These are phyloP conservation scores for Cryptococcus wingfieldii DNA, from an alignment of 1,284 basidiomycete species.

Conservation along the genomic window DNA sequence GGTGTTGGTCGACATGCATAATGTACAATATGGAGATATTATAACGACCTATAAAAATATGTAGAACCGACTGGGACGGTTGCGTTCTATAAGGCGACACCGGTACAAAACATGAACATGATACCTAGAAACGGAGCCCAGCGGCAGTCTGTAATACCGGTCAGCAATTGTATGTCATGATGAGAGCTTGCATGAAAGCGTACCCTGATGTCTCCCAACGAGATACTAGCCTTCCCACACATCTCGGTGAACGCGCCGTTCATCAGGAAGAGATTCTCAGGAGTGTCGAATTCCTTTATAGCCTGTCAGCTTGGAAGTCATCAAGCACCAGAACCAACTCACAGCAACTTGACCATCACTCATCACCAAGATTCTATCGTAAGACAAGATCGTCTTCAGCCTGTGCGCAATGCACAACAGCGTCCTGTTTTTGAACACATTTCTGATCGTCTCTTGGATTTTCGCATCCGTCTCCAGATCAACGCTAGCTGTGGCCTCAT, in stretches of 20 bases:
- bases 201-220: slow-evolving; percentile 59
- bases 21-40: too few relatives aligned
- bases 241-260: slow-evolving; percentile 71
- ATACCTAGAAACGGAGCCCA: background rate
- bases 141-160: background rate
- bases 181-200: background rate
- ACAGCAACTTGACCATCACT: slow-evolving; percentile 61
- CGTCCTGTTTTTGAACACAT: slow-evolving; percentile 62
- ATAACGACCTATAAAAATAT: too few relatives aligned
- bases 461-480: slow-evolving; percentile 68
- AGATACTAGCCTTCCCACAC: slow-evolving; percentile 67
- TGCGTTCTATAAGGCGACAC: too few relatives aligned
- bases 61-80: too few relatives aligned
- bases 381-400: slow-evolving; percentile 71
- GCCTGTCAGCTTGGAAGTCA: background rate
- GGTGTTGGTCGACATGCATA: too few relatives aligned
- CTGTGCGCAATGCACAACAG: slow-evolving; percentile 65
- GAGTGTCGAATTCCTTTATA: slow-evolving; percentile 69
- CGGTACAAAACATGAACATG: too few relatives aligned
- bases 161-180: background rate
- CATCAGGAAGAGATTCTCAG: slow-evolving; percentile 65
- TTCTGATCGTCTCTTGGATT: slow-evolving; percentile 66
- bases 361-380: slow-evolving; percentile 68
- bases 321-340: slow-evolving; percentile 7
- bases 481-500: slow-evolving; percentile 53